Conservation (phyloP, 768 basidiomycete genomes). For the Epithele typhae region DNA sequence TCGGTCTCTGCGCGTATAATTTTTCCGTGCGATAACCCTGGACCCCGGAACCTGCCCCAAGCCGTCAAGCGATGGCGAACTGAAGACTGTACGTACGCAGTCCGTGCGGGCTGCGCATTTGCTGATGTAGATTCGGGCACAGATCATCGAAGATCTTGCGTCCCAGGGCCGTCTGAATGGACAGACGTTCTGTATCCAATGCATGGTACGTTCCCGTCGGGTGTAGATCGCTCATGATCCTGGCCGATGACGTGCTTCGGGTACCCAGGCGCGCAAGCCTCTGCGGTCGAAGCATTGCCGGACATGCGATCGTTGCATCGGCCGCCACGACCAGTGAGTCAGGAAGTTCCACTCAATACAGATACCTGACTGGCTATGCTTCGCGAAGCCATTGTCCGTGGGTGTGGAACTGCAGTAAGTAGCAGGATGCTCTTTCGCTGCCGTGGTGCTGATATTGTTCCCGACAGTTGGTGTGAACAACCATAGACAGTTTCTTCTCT, state of each 20-base stretch:
- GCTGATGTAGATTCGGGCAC: neutral
- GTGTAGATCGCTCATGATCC: too few species aligned
- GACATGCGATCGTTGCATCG: constrained; percentile 84
- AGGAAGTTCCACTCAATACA: neutral
- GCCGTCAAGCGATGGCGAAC: constrained; percentile 75
- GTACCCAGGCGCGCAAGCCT: constrained; percentile 85
- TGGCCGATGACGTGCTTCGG: neutral
- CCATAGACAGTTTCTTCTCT: constrained; percentile 94
- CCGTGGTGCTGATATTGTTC: constrained; percentile 1
- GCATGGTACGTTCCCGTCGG: constrained; percentile 56
- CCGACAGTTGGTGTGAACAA: constrained; percentile 81
- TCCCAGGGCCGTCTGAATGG: constrained; percentile 87
- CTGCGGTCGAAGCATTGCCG: constrained; percentile 95
- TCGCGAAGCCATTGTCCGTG: constrained; percentile 86
- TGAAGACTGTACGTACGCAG: constrained; percentile 60
- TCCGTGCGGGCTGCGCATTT: too few species aligned
- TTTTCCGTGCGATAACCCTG: constrained; percentile 82
- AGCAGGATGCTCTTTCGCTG: neutral
- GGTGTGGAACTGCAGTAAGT: constrained; percentile 96
- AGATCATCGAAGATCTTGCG: constrained; percentile 91
- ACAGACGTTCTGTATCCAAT: constrained; percentile 93
- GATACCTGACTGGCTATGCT: constrained; percentile 1
- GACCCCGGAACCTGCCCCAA: constrained; percentile 88
- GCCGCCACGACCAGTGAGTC: constrained; percentile 90
- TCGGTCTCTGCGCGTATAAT: constrained; percentile 77